Base-by-base conservation (phyloP, 2,329 filamentous ascomycete genomes). In the Beauveria asiatica region DNA sequence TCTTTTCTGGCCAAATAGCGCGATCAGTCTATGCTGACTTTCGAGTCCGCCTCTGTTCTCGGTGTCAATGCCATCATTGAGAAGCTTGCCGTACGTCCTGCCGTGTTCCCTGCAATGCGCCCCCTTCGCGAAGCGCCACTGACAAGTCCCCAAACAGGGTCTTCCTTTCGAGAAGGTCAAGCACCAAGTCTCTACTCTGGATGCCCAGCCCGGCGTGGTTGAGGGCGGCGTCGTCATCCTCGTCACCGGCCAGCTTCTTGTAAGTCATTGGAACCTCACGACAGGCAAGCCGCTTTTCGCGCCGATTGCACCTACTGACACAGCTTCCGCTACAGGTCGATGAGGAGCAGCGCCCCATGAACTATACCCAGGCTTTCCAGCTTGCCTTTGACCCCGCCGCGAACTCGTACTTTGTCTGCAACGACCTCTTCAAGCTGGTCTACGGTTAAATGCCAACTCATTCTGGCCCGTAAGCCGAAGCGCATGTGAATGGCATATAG, bases 401-500 rank as follows among this genome's bases (percentile, higher is more conserved):
- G 30, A 87, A 85, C 67, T 85, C 81, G 76, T 96, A 88, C 80
- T 97, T 84, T 74, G 89, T 97, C 72, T 87, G 87, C 79, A 97
- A 97, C 81, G 93, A 97, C 75, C 78, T 97, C 73, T 97, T 97
- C 86, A 90, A 90, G 77, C 84, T 97, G 64, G 83, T 96, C 67
- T 93, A 89, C 76, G 80, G 76, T 71, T 83, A 78, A 64, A 60
- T 54, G 25, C 23, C 27, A 27, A 42, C 44, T 30, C 55, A 44
- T 6, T 10, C 39, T 46, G 25, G n/a, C 25, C 37, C 10, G 10
- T 33, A 39, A 49, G 27, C 54, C 16, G 21, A 21, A 27, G 50
- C 16, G 50, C 10, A 44, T 48, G 21, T 41, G 39, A 54, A 54
- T 42, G 57, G 23, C 42, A 49, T 59, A 48, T 60, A 54, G 57